These are phyloP conservation scores for Xylaria sp. DNA, from an alignment of 2,329 filamentous ascomycete genomes.

Conservation along the genomic window DNA sequence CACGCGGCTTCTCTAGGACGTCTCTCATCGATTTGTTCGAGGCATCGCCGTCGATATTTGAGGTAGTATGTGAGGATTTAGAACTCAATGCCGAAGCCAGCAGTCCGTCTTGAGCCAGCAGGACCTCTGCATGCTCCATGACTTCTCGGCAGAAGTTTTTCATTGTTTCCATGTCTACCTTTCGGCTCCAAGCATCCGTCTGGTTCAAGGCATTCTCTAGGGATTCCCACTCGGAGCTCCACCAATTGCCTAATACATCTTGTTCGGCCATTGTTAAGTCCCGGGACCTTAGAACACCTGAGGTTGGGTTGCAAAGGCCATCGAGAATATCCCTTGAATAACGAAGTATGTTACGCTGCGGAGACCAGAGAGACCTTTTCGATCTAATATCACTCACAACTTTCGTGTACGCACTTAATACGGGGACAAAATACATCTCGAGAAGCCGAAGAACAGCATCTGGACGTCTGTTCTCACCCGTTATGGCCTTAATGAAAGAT, in stretches of 20 bases:
- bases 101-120: conserved; percentile 87
- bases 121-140: conserved; percentile 89
- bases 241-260: conserved; percentile 78
- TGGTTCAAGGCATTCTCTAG: conserved; percentile 83
- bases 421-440: conserved; percentile 56
- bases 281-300: conserved; percentile 66
- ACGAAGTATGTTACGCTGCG: conserved; percentile 67
- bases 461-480: conserved; percentile 68
- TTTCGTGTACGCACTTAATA: conserved; percentile 58
- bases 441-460: conserved; percentile 63
- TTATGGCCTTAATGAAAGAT: conserved; percentile 85
- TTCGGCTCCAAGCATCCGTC: conserved; percentile 85
- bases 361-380: conserved; percentile 63
- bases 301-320: conserved; percentile 66
- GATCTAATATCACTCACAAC: conserved; percentile 57
- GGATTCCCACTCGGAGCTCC: conserved; percentile 85
- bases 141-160: conserved; percentile 93
- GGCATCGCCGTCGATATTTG: conserved; percentile 51
- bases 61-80: conserved; percentile 46
- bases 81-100: conserved; percentile 75
- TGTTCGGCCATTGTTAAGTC: conserved; percentile 70
- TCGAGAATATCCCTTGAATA: conserved; percentile 68
- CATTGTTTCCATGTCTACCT: conserved; percentile 81
- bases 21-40: conserved; percentile 52
- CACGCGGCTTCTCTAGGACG: conserved; percentile 73